Evolutionary conservation across 2,329 filamentous ascomycete species (phyloP).

Genomic region (Hymenoscyphus fructigenus): DNA sequence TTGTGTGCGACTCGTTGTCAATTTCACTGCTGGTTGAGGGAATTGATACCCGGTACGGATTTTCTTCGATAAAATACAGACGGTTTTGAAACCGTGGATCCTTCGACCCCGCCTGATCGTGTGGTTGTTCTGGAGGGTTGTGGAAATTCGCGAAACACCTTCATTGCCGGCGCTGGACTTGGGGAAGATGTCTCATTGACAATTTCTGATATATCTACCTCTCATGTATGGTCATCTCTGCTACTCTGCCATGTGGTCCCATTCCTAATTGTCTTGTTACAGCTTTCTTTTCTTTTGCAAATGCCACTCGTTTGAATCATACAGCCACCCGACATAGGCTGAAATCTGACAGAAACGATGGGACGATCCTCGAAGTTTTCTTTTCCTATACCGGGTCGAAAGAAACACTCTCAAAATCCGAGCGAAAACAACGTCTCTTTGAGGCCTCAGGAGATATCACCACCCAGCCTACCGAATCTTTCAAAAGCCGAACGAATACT

Average conservation of each 20-base stretch:
- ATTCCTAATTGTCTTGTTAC: not conserved
- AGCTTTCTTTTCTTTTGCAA: conserved; percentile 11
- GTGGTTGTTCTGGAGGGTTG: not conserved
- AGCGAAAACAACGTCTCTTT: conserved; percentile 16
- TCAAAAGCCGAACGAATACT: conserved; percentile 37
- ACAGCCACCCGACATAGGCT: conserved; percentile 6
- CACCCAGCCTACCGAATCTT: conserved; percentile 16
- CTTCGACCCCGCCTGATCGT: not conserved
- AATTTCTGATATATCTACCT: conserved; percentile 13
- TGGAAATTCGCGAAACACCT: conserved; percentile 14
- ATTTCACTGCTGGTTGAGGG: not conserved
- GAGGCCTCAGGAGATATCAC: conserved; percentile 6
- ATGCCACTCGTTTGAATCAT: conserved; percentile 7
- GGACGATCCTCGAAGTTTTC: conserved; percentile 38
- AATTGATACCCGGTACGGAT: not conserved
- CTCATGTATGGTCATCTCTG: conserved; percentile 11
- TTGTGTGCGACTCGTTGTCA: not conserved
- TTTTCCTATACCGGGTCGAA: conserved; percentile 38
- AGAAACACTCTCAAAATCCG: conserved; percentile 16
- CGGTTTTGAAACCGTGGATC: not conserved
- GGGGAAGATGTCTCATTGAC: conserved; percentile 19
- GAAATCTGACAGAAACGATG: conserved; percentile 28
- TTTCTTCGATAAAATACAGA: conserved; percentile 1
- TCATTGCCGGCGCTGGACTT: conserved; percentile 3
- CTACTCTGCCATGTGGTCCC: not conserved